These are phyloP conservation scores for Candida ovalis DNA, from an alignment of 805 yeast species.

Conservation along the genomic window DNA sequence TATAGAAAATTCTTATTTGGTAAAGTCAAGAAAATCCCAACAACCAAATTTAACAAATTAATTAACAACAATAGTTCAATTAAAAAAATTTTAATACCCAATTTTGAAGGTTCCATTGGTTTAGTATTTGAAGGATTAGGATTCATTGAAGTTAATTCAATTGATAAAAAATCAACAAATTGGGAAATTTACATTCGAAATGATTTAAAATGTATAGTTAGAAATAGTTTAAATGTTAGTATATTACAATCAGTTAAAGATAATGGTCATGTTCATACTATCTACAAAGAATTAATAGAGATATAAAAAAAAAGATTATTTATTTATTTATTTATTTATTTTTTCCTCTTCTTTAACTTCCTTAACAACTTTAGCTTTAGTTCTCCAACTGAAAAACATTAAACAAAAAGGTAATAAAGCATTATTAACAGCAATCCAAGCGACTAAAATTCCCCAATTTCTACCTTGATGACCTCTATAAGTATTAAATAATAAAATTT, in stretches of 20 bases:
- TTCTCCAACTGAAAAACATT: constrained; percentile 37
- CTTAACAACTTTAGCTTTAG: no score
- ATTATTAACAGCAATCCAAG: constrained; percentile 56
- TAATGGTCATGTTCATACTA: background rate
- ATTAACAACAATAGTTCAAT: background rate
- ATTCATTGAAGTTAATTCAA: constrained; percentile 7
- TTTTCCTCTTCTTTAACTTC: no score
- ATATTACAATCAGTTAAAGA: background rate
- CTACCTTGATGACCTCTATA: constrained; percentile 57
- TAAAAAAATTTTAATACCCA: constrained; percentile 7
- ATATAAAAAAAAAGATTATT: no score
- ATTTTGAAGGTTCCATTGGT: constrained; percentile 7
- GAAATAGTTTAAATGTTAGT: constrained; percentile 9
- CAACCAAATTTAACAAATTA: background rate
- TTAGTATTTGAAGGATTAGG: constrained; percentile 17
- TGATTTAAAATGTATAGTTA: constrained; percentile 5
- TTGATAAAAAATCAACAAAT: background rate
- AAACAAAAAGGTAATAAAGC: constrained; percentile 41
- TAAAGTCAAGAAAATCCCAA: background rate
- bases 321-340: no score
- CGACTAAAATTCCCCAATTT: constrained; percentile 54
- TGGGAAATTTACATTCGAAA: constrained; percentile 12
- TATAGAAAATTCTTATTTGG: background rate
- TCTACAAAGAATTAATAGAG: background rate
- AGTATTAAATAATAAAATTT: constrained; percentile 54